These are phyloP conservation scores for Penicillium sp. DNA, from an alignment of 2,329 filamentous ascomycete species.

Conservation along the genomic window DNA sequence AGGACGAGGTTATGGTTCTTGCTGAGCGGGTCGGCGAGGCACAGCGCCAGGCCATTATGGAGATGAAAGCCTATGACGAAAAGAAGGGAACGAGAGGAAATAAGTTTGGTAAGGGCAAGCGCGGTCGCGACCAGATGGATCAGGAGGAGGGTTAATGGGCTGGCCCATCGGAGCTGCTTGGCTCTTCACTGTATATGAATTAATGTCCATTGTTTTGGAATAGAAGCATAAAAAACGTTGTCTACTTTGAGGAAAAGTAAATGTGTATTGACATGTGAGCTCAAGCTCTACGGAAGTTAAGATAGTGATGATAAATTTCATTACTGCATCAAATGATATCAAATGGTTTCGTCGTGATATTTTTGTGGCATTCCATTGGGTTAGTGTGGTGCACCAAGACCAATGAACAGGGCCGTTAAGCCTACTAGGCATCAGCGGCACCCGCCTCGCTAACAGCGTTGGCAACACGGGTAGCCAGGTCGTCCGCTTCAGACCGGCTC, in stretches of 20 bases:
- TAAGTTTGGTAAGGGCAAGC: slow-evolving; percentile 52
- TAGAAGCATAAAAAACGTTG: slow-evolving; percentile 6
- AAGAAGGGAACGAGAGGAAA: slow-evolving; percentile 51
- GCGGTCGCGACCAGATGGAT: slow-evolving; percentile 64
- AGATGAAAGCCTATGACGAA: slow-evolving; percentile 78
- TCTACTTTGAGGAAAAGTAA: neutral
- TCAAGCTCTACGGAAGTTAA: slow-evolving; percentile 4
- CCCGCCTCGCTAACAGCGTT: slow-evolving; percentile 62
- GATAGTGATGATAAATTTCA: slow-evolving; percentile 14
- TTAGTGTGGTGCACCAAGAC: neutral
- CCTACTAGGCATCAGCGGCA: slow-evolving; percentile 20
- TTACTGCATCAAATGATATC: slow-evolving; percentile 25
- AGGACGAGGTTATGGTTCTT: slow-evolving; percentile 82
- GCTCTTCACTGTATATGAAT: slow-evolving; percentile 9
- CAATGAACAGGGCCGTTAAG: neutral
- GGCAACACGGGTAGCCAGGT: slow-evolving; percentile 78
- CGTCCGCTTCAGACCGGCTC: slow-evolving; percentile 81
- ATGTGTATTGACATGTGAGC: neutral
- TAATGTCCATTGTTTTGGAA: slow-evolving; percentile 3
- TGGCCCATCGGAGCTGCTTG: slow-evolving; percentile 3
- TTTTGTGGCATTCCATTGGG: neutral
- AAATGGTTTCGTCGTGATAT: slow-evolving; percentile 1
- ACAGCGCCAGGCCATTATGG: slow-evolving; percentile 68
- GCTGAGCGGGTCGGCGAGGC: slow-evolving; percentile 74
- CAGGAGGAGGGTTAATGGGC: slow-evolving; percentile 59